phyloP scores from a whole-genome alignment of 2,329 filamentous ascomycete species.

The Talaromyces piceae region DNA sequence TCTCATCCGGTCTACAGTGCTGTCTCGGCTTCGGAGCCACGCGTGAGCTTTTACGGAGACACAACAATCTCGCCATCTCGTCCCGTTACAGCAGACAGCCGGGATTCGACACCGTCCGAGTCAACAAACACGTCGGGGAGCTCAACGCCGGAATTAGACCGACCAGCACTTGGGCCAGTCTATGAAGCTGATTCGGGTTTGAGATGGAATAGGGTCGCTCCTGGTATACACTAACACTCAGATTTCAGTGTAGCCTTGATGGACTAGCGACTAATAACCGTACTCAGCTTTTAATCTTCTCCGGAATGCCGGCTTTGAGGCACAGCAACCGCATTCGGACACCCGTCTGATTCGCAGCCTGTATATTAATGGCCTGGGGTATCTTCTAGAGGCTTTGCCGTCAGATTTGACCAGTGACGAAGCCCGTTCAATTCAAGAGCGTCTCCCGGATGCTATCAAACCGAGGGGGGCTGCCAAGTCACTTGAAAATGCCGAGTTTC shows the following conservation, averaged over 20 bases:
- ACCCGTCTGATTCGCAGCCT: constrained; percentile 25
- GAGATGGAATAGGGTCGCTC: constrained; percentile 28
- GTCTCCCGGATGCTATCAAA: constrained; percentile 19
- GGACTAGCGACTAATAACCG: no score
- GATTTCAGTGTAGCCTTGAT: no score
- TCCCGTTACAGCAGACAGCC: constrained; percentile 17
- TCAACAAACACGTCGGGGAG: constrained; percentile 10
- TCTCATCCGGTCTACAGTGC: not conserved
- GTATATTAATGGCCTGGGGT: constrained; percentile 31
- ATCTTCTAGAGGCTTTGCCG: constrained; percentile 30
- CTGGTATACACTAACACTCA: constrained; percentile 24
- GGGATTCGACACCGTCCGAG: constrained; percentile 16
- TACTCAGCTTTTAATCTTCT: constrained; percentile 32
- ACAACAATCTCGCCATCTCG: not conserved
- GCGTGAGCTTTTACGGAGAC: not conserved
- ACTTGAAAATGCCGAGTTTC: not conserved
- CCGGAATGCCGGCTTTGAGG: constrained; percentile 28
- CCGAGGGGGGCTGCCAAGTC: not conserved
- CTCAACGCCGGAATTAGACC: constrained; percentile 8
- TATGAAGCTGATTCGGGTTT: constrained; percentile 27
- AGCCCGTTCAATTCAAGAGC: constrained; percentile 19
- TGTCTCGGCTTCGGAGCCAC: not conserved
- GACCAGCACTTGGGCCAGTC: constrained; percentile 7
- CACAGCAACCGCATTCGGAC: constrained; percentile 25
- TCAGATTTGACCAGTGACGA: constrained; percentile 25